These are phyloP conservation scores for Nitzschia inconspicua DNA, from an alignment of 108 stramenopile species.

Conservation along the genomic window DNA sequence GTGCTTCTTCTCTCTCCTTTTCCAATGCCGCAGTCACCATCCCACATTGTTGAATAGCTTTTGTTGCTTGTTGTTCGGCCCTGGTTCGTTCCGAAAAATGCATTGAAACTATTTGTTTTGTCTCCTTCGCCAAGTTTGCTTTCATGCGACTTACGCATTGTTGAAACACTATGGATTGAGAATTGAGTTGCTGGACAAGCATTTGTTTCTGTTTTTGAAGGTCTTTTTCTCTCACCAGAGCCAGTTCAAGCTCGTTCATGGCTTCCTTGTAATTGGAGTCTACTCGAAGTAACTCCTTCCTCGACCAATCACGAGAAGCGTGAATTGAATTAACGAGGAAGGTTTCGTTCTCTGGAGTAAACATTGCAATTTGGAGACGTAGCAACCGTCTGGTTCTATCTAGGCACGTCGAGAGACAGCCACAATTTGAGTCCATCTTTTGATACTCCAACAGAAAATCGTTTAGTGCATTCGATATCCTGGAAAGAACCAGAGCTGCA, in stretches of 20 bases:
- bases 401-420: background rate
- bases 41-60: slow-evolving; percentile 1
- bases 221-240: background rate
- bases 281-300: background rate
- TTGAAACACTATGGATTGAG: slow-evolving; percentile 13
- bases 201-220: slow-evolving; percentile 8
- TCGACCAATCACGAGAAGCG: too few species aligned
- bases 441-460: slow-evolving; percentile 21
- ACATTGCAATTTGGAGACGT: slow-evolving; percentile 11
- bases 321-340: slow-evolving; percentile 19
- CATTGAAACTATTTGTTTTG: slow-evolving; percentile 18
- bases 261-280: background rate
- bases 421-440: background rate
- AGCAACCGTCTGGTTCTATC: slow-evolving; percentile 12
- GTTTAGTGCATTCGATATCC: slow-evolving; percentile 15
- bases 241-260: background rate
- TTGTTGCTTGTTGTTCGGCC: slow-evolving; percentile 4
- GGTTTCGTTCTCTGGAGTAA: slow-evolving; percentile 29
- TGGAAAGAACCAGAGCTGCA: slow-evolving; percentile 10
- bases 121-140: slow-evolving; percentile 6
- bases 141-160: slow-evolving; percentile 18
- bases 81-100: slow-evolving; percentile 20
- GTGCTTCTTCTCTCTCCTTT: background rate
- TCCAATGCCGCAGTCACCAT: slow-evolving; percentile 5
- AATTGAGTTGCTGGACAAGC: background rate